Percentiles rank a stretch among this genome's conserved stretches.
phyloP scores from a whole-genome alignment of 176 grass and related monocot species.

The Triticum urartu region DNA sequence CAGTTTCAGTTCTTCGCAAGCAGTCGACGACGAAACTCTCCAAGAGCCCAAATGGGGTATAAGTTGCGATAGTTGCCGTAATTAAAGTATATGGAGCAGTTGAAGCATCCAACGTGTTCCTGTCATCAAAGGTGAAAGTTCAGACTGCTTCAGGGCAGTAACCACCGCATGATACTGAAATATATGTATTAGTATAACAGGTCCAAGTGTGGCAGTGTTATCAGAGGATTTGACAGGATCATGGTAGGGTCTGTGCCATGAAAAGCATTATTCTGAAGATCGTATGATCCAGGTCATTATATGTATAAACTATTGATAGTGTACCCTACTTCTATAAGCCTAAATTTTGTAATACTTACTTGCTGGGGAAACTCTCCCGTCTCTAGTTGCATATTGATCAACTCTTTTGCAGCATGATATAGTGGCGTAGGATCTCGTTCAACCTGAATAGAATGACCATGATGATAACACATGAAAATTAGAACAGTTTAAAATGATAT shows the following conservation, averaged over 20 bases:
- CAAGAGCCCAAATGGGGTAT: constrained; percentile 19
- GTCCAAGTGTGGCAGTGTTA: background rate
- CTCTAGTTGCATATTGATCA: constrained; percentile 62
- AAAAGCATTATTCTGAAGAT: background rate
- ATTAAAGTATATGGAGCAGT: background rate
- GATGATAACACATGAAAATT: too few relatives aligned
- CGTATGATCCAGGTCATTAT: background rate
- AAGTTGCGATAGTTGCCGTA: constrained; percentile 39
- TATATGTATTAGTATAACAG: background rate
- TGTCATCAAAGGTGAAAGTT: background rate
- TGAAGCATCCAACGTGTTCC: constrained; percentile 38
- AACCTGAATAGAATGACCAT: background rate
- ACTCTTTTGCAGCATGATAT: constrained; percentile 40
- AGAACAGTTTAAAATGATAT: background rate
- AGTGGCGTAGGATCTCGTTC: constrained; percentile 48
- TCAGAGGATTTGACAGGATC: too few relatives aligned
- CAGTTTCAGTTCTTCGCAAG: background rate
- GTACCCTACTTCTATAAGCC: background rate
- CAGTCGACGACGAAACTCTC: constrained; percentile 32
- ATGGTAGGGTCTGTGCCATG: background rate
- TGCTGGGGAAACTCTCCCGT: constrained; percentile 58
- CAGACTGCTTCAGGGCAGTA: background rate
- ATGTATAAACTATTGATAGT: background rate
- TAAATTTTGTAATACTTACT: constrained; percentile 12
- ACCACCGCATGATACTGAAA: background rate